phyloP scores from a whole-genome alignment of 441 rosid species.

The Erodium moschatum region DNA sequence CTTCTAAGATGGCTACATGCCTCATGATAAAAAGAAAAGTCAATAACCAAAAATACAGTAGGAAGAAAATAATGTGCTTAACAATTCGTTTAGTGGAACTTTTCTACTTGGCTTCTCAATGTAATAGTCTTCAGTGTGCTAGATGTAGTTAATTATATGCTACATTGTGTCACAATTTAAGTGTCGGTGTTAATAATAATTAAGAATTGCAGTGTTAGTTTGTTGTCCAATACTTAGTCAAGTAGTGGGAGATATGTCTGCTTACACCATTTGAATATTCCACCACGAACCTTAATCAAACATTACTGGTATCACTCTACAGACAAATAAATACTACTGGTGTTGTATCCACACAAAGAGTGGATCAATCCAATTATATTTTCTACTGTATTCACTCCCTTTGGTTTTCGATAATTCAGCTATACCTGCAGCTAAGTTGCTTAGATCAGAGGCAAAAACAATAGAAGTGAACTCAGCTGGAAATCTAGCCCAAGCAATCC shows the following conservation, averaged over 20 bases:
- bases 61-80: not conserved
- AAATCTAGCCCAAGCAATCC: constrained; percentile 19
- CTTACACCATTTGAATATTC: not conserved
- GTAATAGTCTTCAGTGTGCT: too few species aligned
- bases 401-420: constrained; percentile 19
- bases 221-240: not conserved
- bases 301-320: not conserved
- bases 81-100: not conserved
- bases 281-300: not conserved
- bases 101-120: too few species aligned
- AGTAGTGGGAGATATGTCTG: not conserved
- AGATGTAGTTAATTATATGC: not conserved
- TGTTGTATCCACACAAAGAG: not conserved
- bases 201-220: not conserved
- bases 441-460: constrained; percentile 17
- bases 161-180: not conserved
- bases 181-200: not conserved
- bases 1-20: not conserved
- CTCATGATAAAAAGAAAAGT: not conserved
- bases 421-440: constrained; percentile 24
- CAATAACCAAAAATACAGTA: not conserved
- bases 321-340: not conserved
- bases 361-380: not conserved
- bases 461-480: constrained; percentile 19
- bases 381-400: not conserved